Conservation (phyloP, 2,329 filamentous ascomycete genomes). For the Drechslerella coelobrocha region DNA sequence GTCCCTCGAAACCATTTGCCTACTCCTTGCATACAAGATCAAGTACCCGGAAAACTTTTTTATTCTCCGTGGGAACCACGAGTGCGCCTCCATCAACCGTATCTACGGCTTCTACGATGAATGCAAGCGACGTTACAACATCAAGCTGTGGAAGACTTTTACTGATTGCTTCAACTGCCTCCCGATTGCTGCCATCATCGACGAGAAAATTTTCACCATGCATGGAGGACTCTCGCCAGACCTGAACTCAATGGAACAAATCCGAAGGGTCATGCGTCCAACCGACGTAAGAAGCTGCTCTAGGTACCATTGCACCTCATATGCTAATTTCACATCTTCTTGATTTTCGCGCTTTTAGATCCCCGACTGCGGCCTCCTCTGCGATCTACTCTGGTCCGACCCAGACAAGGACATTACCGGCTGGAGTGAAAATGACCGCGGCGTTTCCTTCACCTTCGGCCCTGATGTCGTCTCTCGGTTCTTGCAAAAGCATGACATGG, state of each 20-base stretch:
- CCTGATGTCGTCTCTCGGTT: slow-evolving; percentile 97
- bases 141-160: slow-evolving; percentile 99
- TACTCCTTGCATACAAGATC: slow-evolving; percentile 98
- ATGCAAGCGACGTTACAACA: slow-evolving; percentile 98
- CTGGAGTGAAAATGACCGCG: slow-evolving; percentile 98
- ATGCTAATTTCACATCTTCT: slow-evolving; percentile 52
- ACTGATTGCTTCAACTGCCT: slow-evolving; percentile 99
- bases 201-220: slow-evolving; percentile 99
- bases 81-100: slow-evolving; percentile 97
- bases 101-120: slow-evolving; percentile 99
- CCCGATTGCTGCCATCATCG: slow-evolving; percentile 97
- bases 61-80: slow-evolving; percentile 96
- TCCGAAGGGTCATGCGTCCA: slow-evolving; percentile 96
- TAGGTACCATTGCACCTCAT: slow-evolving; percentile 50
- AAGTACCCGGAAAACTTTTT: slow-evolving; percentile 99
- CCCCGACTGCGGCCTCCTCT: slow-evolving; percentile 94
- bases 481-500: slow-evolving; percentile 99
- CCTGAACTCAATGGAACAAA: slow-evolving; percentile 99
- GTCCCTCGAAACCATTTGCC: slow-evolving; percentile 96
- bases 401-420: slow-evolving; percentile 99
- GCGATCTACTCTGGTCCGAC: slow-evolving; percentile 97
- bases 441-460: slow-evolving; percentile 98
- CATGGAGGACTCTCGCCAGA: slow-evolving; percentile 96
- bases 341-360: slow-evolving; percentile 68
- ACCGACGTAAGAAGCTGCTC: slow-evolving; percentile 79